Evolutionary conservation across 306 rosid genomes (phyloP).

Genomic region (Vigna radiata): DNA sequence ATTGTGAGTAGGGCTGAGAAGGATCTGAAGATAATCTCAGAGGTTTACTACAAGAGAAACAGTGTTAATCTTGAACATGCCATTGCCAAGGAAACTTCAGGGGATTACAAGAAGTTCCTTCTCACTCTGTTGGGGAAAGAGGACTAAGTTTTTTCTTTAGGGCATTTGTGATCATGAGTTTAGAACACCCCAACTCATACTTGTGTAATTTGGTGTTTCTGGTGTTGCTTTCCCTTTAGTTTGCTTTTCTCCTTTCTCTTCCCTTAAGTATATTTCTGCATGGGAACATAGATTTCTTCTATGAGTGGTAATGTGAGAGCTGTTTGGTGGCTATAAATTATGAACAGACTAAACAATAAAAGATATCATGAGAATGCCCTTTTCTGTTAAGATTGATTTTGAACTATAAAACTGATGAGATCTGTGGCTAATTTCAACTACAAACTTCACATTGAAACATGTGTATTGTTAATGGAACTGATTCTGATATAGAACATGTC

Average conservation of each 20-base stretch:
- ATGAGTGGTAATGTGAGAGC: background rate
- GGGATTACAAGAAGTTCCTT: conserved; percentile 49
- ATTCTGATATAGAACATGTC: too few relatives aligned
- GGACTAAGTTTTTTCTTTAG: background rate
- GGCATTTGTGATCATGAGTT: conserved; percentile 34
- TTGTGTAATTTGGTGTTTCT: conserved; percentile 3
- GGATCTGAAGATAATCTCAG: conserved; percentile 62
- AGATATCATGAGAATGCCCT: background rate
- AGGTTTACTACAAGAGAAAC: conserved; percentile 63
- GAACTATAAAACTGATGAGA: background rate
- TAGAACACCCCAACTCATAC: background rate
- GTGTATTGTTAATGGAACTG: background rate
- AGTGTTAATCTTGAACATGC: conserved; percentile 64
- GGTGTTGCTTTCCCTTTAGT: conserved; percentile 30
- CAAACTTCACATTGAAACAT: background rate
- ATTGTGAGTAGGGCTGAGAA: conserved; percentile 71
- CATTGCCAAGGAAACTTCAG: conserved; percentile 66
- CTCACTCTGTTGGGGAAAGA: conserved; percentile 50
- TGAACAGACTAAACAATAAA: background rate
- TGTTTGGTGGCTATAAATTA: conserved; percentile 9
- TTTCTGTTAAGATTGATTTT: background rate
- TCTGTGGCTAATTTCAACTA: background rate
- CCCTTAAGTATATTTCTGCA: background rate
- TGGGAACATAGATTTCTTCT: conserved; percentile 19
- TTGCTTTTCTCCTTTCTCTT: conserved; percentile 25